Evolutionary conservation across 1,284 basidiomycete species (phyloP), one percentile per base, ranked within the genome.

Genomic region (Pterula multifida): DNA sequence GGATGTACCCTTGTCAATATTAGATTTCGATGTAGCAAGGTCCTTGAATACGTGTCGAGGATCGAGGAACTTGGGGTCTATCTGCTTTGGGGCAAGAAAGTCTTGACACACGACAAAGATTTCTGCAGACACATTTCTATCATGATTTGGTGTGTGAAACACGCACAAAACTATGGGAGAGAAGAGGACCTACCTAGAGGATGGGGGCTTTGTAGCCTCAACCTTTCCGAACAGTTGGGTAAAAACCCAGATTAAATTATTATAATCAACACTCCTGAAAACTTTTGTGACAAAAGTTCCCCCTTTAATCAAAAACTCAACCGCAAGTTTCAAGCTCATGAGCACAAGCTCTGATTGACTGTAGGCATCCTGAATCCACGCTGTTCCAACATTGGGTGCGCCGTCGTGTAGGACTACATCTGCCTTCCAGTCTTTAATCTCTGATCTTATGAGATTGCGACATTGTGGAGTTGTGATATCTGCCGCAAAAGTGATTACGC

Each of bases 351-450:
- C 96, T 47, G 91, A 91, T 64, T 99, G 96, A 54, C 84, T 85
- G 71, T 95, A 99, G 1, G 96, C 96, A 68, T 99, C 96, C 66
- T 99, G 96, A 53, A 98, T 81, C 96, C 96, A 99, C 12, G 96
- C 96, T 23, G 93, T 90, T 75, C 96, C 96, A 66, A 99, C 96
- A 65, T 99, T 99, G 39, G 96, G 96, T 39, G 96, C 96, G 75
- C 96, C 96, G 68, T 99, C 96, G 67, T 99, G 96, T 50, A 99
- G 78, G n/a, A 99, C 94, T 50, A 98, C 81, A 64, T 99, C 96
- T n/a, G 96, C 96, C 68, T 94, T 96, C 95, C 96, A 98, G 66
- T 98, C 94, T 67, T 98, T 98, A 55, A 98, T 71, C 66, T 97
- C 91, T 36, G 72, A 72, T 47, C 90, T 82, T 50, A 99, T 81